Base-by-base conservation (phyloP, 495 filamentous ascomycete genomes). In the Hamigera avellanea region DNA sequence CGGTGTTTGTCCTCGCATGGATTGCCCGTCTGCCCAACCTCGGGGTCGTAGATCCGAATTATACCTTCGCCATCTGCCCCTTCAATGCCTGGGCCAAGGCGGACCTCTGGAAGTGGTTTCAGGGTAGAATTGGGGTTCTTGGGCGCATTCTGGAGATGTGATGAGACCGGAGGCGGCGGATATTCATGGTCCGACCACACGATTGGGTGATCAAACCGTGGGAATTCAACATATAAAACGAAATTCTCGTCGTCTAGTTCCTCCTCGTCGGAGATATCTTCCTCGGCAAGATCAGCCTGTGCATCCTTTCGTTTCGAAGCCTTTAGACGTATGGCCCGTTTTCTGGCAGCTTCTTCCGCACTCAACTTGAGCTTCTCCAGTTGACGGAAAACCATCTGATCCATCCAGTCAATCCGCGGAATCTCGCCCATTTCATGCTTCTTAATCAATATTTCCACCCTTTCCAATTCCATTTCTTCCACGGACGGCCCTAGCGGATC, bases 351-450 rank as follows among this genome's bases (percentile, higher is more conserved):
- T 50, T 62, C 60, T 39, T 62, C 63, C 9, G 76, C 71, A 42
- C 75, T 70, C 6, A 73, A 48, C 33, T 80, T 77, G 37, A 78
- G 70, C 61, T 80, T 86, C 56, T 93, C 86, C 33, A 91, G 68
- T 29, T 79, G 78, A 26, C 86, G 80, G 51, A 93, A 95, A 6
- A 93, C 85, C 40, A 96, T 67, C 43, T 87, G 81, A 52, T 99
- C 91, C 34, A 99, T 72, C 91, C 91, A 96, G 52, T 93, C 86
- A 30, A 91, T 80, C 12, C 83, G 73, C 2, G 83, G 78, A 10
- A 99, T 88, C 48, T 96, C 89, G 15, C 86, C 86, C 78, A 95
- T 91, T 53, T 99, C 91, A 48, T 95, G 93, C 55, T 95, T 93
- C 63, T 99, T 99, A 48, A 99, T 81, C 32, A 95, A 50, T 35